Evolutionary conservation across 1,284 basidiomycete genomes (phyloP).

Genomic region (Trametes pubescens): DNA sequence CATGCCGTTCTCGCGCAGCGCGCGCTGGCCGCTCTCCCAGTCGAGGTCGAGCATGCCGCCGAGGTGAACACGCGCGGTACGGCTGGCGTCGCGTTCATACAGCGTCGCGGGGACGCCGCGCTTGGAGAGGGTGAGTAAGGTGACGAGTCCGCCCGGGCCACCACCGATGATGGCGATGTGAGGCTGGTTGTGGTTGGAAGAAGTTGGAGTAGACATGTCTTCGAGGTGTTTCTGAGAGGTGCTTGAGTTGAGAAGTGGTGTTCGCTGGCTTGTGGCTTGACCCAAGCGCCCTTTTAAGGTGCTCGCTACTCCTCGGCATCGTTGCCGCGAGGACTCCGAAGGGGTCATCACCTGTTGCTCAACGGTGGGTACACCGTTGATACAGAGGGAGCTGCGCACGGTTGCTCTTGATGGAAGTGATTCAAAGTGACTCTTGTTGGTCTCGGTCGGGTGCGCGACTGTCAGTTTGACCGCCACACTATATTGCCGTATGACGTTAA

Average conservation of each 20-base stretch:
- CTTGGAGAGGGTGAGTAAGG: constrained; percentile 5
- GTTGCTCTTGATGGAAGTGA: no score
- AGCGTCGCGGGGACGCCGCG: constrained; percentile 6
- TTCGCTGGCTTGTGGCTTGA: not conserved
- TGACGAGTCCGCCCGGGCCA: constrained; percentile 6
- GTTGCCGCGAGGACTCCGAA: no score
- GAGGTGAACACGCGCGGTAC: constrained; percentile 4
- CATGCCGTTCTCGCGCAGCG: constrained; percentile 14
- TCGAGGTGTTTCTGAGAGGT: no score
- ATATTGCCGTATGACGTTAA: no score
- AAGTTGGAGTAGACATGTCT: not conserved
- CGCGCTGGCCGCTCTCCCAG: constrained; percentile 14
- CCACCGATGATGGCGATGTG: constrained; percentile 14
- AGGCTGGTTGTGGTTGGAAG: not conserved
- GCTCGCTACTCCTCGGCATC: not conserved
- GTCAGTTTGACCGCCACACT: no score
- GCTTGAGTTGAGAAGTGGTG: not conserved
- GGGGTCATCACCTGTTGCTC: no score
- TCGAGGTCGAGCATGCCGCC: constrained; percentile 19
- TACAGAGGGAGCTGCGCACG: not conserved
- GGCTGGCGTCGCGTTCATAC: constrained; percentile 11
- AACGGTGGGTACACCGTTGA: not conserved
- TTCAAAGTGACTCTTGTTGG: no score
- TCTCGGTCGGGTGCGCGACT: no score
- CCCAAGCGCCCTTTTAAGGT: not conserved